These are phyloP conservation scores for Gastrodia elata DNA, from an alignment of 106 monocot species.

Conservation along the genomic window DNA sequence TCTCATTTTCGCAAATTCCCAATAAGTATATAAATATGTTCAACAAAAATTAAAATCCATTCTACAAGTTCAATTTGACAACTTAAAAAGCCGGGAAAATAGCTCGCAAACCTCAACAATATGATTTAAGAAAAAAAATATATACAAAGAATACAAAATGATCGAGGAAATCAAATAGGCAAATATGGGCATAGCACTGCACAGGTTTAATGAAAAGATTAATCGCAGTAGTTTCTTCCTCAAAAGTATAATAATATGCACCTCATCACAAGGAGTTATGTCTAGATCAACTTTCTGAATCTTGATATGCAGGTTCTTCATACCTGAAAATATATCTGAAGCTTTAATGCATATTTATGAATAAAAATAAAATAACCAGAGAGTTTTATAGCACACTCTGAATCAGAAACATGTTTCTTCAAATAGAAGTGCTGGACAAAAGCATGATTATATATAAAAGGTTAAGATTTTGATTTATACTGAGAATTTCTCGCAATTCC, in stretches of 20 bases:
- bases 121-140: background rate
- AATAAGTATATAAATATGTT: background rate
- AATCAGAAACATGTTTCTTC: background rate
- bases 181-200: too few species aligned
- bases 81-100: background rate
- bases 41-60: background rate
- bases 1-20: background rate
- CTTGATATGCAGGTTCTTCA: conserved; percentile 52
- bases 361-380: too few species aligned
- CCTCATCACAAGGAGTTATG: conserved; percentile 73
- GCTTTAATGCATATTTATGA: background rate
- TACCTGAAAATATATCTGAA: conserved; percentile 34
- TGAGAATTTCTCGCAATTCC: conserved; percentile 91
- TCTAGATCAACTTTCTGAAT: conserved; percentile 57
- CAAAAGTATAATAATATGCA: conserved; percentile 15
- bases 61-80: background rate
- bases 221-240: background rate
- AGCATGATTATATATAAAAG: background rate
- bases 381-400: background rate
- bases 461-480: conserved; percentile 20
- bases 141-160: background rate
- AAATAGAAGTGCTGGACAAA: background rate
- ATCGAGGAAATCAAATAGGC: too few species aligned
- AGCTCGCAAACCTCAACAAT: background rate
- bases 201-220: background rate